Base-by-base conservation (phyloP, 192 early-diverging fungal genomes). In the Coemansia sp. region DNA sequence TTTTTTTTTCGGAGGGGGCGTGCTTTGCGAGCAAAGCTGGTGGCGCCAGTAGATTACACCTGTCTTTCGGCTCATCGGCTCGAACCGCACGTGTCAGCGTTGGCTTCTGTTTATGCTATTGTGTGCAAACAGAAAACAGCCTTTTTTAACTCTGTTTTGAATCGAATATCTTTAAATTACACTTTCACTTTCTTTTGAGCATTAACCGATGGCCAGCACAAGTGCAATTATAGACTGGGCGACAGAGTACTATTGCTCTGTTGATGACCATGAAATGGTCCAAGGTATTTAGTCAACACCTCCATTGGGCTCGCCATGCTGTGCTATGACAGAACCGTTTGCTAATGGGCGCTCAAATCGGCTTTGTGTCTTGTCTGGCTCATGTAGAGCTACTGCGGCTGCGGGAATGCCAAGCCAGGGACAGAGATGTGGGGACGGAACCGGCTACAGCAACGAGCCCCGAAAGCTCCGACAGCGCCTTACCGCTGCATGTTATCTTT, bases 191-290 rank as follows among this genome's bases (percentile, higher is more conserved):
- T 49, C 45, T 20, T 41, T 41, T 41, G 15, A 20, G 18, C n/a
- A 8, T 20, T 49, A 11, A 12, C 8, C 2, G 20, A 59, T 66
- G 65, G 29, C 53, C 12, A 24, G 16, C 27, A 30, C 50, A 30
- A 47, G 50, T 47, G 2, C 62, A 27, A 47, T 81, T n/a, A 41
- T 76, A 34, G 70, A 75, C 43, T 81, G 78, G 78, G 73, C 74
- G 34, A 64, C 61, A 27, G 67, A 81, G 66, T 76, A 65, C 49
- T 81, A 55, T 59, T 72, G 78, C 64, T 45, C 70, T 4, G 24
- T 43, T 22, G 64, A 75, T 70, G 74, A 81, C 55, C 59, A 73
- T 24, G 65, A 70, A 10, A 50, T 81, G 52, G 58, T 81, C 1
- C 39, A 41, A 18, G 67, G 63, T 65, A 65, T 12, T 7, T 38